Percentiles rank a stretch among this genome's conserved stretches.
phyloP scores from a whole-genome alignment of 176 grass and related monocot species.

The Miscanthus lutarioriparius region DNA sequence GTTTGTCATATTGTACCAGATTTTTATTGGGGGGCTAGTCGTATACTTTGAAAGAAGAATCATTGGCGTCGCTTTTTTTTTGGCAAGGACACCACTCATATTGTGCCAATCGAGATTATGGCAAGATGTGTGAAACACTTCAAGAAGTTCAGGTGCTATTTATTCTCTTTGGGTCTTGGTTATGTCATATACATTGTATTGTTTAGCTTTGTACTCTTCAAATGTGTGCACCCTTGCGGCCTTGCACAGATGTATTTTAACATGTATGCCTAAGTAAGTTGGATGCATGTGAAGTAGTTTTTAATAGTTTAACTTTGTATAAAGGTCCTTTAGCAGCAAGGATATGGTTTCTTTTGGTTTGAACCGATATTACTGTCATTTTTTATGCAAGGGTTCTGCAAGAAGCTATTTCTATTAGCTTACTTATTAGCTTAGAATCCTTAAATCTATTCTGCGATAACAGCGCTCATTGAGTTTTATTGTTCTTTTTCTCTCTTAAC shows the following conservation, averaged over 20 bases:
- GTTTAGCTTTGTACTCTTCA: neutral
- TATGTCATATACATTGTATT: neutral
- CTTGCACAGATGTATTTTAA: neutral
- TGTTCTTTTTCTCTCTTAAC: neutral
- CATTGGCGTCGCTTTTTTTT: neutral
- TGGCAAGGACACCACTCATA: neutral
- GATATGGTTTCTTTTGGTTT: neutral
- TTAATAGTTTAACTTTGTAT: neutral
- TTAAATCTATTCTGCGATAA: neutral
- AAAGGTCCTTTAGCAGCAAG: neutral
- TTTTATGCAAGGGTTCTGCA: neutral
- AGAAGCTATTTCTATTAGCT: neutral
- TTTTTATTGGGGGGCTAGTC: neutral
- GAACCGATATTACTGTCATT: neutral
- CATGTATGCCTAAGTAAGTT: neutral
- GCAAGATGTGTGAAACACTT: conserved; percentile 5
- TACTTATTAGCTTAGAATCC: neutral
- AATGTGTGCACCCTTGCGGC: neutral
- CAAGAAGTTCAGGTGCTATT: neutral
- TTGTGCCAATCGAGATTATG: neutral
- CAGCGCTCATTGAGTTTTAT: neutral
- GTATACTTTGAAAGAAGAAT: neutral
- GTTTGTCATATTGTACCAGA: neutral
- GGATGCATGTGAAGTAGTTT: neutral
- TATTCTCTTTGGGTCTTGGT: neutral